These are phyloP conservation scores for Polyrhizophydium stewartii DNA, from an alignment of 371 early-diverging fungal genomes.

Conservation along the genomic window DNA sequence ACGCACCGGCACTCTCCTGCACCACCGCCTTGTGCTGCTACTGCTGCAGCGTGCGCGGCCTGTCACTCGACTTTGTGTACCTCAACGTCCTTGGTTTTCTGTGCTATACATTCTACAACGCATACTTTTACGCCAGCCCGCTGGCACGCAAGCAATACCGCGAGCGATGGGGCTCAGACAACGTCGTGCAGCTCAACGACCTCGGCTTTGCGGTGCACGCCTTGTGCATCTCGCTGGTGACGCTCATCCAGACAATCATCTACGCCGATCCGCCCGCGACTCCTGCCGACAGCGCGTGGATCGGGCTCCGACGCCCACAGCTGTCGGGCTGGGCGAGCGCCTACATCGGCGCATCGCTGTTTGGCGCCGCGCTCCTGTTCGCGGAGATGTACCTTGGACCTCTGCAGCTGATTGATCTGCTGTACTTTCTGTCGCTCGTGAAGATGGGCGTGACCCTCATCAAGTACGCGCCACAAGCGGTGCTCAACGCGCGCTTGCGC, in stretches of 20 bases:
- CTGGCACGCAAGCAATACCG: conserved; percentile 73
- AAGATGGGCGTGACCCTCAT: conserved; percentile 74
- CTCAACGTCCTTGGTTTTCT: conserved; percentile 83
- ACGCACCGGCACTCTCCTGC: background rate
- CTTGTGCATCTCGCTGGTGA: conserved; percentile 58
- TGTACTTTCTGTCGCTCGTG: conserved; percentile 74
- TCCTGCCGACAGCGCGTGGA: background rate
- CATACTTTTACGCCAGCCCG: conserved; percentile 63
- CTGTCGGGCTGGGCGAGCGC: background rate
- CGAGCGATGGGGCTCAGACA: conserved; percentile 51
- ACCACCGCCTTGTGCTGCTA: background rate
- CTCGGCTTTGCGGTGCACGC: conserved; percentile 87
- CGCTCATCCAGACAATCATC: conserved; percentile 64
- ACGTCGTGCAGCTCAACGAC: conserved; percentile 82
- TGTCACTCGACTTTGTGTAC: conserved; percentile 85
- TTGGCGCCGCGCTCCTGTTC: conserved; percentile 36
- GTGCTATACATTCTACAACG: conserved; percentile 81
- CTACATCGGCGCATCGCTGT: conserved; percentile 35
- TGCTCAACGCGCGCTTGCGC: conserved; percentile 66
- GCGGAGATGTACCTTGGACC: conserved; percentile 24
- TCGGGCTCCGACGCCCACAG: background rate
- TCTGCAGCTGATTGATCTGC: conserved; percentile 54
- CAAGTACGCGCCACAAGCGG: conserved; percentile 84
- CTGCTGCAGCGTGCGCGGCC: conserved; percentile 65
- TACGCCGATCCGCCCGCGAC: conserved; percentile 40